Base-by-base conservation (phyloP, 306 rosid genomes). In the Bauhinia variegata region DNA sequence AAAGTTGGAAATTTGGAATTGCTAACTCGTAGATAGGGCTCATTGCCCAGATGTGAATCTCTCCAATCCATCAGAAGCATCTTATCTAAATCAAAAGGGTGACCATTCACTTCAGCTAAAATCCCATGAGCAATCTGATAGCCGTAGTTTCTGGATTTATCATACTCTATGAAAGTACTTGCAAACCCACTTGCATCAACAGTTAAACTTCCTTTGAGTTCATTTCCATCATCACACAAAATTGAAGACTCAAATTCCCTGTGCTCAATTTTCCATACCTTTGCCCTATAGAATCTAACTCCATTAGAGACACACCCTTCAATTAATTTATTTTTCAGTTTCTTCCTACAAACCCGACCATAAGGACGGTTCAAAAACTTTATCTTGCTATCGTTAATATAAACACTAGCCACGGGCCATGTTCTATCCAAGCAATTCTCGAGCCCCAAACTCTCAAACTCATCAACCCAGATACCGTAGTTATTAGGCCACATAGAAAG, bases 181-280 rank as follows among this genome's bases (percentile, higher is more conserved):
- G 70, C 77, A 72, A 92, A 89, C 11, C 98, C 95, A 78, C 92
- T 87, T 0, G 98, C 96, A 78, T 92, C 98, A 56, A 92, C 85
- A 57, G 84, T 54, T 7, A 89, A 84, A 68, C 86, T 87, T 15
- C 89, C 87, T 74, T 71, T 83, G 28, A 92, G n/a, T 42, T 70
- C 68, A 28, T 8, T 66, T 55, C 91, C 95, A 74, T 87, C 91
- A 71, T 92, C 88, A 44, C 91, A 92, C 30, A 74, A 0, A 39
- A 86, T 68, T 2, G 6, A 54, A 55, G 95, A 87, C 75, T 79
- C 86, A 16, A 89, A 85, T 67, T 80, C 91, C 15, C 32, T 28
- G 76, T 84, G 96, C 37, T 77, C 60, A 19, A 89, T 69, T 42
- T 87, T 30, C 96, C 85, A 85, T 5, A 77, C 92, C 72, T 84